Base-by-base conservation (phyloP, 768 basidiomycete genomes). In the Tylopilus sp. region DNA sequence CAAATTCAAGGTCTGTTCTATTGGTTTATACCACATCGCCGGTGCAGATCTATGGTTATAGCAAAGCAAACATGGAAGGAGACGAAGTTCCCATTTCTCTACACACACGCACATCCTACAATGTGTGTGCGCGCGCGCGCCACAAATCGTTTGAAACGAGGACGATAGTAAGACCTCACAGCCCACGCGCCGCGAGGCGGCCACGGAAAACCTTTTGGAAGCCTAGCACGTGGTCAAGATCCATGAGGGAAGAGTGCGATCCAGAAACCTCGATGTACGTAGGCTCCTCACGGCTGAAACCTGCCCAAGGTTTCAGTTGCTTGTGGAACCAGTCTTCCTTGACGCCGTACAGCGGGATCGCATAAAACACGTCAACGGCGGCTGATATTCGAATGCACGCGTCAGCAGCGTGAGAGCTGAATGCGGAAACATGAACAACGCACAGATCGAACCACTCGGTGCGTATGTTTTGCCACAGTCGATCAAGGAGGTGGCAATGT, bases 301-400 rank as follows among this genome's bases (percentile, higher is more conserved):
- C 58, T 17, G 6, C 36, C 65, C 66, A 66, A 9, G 61, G 61
- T 44, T 57, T 66, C 26, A 66, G 61, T 22, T 66, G 53, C 1
- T 66, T 56, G 55, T 68, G 61, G 20, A 68, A 2, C 66, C 65
- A 68, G 47, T 66, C 61, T 20, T 55, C 52, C 15, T 69, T 69
- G 52, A 23, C 69, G 0, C 68, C 68, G 0, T 36, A 35, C 4
- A 63, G 58, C 4, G 67, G 66, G 20, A 47, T 68, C 6, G 64
- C 66, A 39, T 67, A 69, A 31, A 68, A 64, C 7, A 67, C 58
- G 23, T 67, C 50, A 1, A 60, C 17, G 2, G 51, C 45, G 3
- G 60, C 66, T 62, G 30, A 18, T 20, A 25, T n/a, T 26, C 13
- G 31, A 18, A 1, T 0, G 17, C 7, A 7, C 26, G 26, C 10